Percentiles rank a stretch among this genome's conserved stretches.
Evolutionary conservation across 495 filamentous ascomycete genomes (phyloP).

Genomic region (Trypethelium eluteriae): DNA sequence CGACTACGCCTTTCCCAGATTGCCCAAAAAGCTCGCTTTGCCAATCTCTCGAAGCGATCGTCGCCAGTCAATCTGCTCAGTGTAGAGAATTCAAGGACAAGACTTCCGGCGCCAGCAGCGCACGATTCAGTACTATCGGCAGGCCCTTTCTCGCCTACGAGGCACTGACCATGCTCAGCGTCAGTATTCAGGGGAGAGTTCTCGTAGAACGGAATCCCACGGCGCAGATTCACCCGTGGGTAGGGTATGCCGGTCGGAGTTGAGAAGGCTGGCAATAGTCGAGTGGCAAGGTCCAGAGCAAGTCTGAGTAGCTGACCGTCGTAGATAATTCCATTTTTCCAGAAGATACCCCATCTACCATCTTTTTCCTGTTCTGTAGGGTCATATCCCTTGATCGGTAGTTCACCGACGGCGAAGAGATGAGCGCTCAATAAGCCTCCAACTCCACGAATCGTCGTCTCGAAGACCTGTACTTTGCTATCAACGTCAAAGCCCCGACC

Average conservation of each 20-base stretch:
- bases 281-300: slow-evolving; percentile 71
- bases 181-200: slow-evolving; percentile 63
- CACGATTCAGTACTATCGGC: slow-evolving; percentile 90
- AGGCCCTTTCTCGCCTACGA: slow-evolving; percentile 35
- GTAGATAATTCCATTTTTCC: slow-evolving; percentile 74
- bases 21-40: slow-evolving; percentile 89
- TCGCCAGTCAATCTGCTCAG: slow-evolving; percentile 85
- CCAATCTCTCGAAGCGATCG: slow-evolving; percentile 73
- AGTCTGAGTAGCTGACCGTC: slow-evolving; percentile 82
- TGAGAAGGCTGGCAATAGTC: slow-evolving; percentile 83
- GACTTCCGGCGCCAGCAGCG: slow-evolving; percentile 87
- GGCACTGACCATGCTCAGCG: slow-evolving; percentile 37
- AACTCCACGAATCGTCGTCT: slow-evolving; percentile 89
- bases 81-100: slow-evolving; percentile 86
- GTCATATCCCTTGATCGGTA: slow-evolving; percentile 73
- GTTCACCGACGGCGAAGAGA: slow-evolving; percentile 79
- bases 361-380: slow-evolving; percentile 36
- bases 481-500: slow-evolving; percentile 89
- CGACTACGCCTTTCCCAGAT: slow-evolving; percentile 82
- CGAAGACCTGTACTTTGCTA: slow-evolving; percentile 96
- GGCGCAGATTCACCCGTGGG: slow-evolving; percentile 83
- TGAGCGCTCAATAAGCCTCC: slow-evolving; percentile 89
- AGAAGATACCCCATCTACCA: slow-evolving; percentile 52
- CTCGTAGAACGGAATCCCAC: slow-evolving; percentile 83
- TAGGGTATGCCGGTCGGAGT: slow-evolving; percentile 88